Percentiles rank a stretch among this genome's conserved stretches.
These are phyloP conservation scores for Patellifolia procumbens DNA, from an alignment of 179 eudicot genomes.

Conservation along the genomic window DNA sequence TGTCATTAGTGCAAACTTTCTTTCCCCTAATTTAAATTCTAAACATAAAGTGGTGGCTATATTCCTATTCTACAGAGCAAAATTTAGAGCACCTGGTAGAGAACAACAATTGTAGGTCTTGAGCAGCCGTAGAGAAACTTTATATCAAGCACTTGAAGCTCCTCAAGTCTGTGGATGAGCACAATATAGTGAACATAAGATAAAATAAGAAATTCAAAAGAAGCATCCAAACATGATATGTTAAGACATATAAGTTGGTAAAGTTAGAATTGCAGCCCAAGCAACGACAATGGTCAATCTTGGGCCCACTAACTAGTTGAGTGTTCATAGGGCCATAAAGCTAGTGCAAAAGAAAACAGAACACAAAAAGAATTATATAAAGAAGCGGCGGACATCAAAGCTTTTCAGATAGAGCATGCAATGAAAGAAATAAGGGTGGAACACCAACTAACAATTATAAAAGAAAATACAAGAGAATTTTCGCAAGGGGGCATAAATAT, in stretches of 20 bases:
- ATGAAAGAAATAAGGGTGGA: neutral
- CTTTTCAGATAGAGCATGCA: neutral
- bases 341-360: neutral
- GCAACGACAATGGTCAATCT: neutral
- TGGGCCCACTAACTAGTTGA: neutral
- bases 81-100: slow-evolving; percentile 73
- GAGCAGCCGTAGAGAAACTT: slow-evolving; percentile 89
- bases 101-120: slow-evolving; percentile 93
- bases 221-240: neutral
- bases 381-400: neutral
- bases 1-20: neutral
- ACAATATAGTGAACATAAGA: neutral
- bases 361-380: neutral
- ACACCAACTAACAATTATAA: neutral
- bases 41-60: neutral
- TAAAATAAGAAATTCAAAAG: neutral
- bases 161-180: slow-evolving; percentile 80
- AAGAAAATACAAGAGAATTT: neutral
- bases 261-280: neutral
- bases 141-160: slow-evolving; percentile 97
- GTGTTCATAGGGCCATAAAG: neutral
- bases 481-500: neutral
- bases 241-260: neutral
- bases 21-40: neutral
- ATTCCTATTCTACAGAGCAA: slow-evolving; percentile 1